phyloP scores from a whole-genome alignment of 345 rosid genomes.

The Nasturtium officinale region DNA sequence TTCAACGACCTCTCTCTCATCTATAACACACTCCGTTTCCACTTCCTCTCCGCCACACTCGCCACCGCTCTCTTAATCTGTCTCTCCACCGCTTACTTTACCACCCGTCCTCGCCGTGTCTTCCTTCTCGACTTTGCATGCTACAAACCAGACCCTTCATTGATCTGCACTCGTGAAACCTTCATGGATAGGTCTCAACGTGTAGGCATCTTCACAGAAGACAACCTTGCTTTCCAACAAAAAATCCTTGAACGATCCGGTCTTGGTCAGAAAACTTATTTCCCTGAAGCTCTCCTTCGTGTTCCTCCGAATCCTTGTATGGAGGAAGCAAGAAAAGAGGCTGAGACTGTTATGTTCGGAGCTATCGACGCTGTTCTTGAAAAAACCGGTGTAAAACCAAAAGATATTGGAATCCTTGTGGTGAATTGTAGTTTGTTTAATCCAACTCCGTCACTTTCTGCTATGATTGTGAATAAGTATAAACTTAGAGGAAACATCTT shows the following conservation, averaged over 20 bases:
- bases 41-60: conserved; percentile 54
- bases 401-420: conserved; percentile 53
- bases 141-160: conserved; percentile 66
- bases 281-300: conserved; percentile 64
- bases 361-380: conserved; percentile 53
- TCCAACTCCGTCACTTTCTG: conserved; percentile 57
- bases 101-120: conserved; percentile 66
- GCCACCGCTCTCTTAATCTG: conserved; percentile 56
- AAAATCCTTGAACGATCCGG: conserved; percentile 85
- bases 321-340: conserved; percentile 54
- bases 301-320: conserved; percentile 50
- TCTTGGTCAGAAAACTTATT: conserved; percentile 72
- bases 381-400: conserved; percentile 52
- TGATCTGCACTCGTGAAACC: conserved; percentile 56
- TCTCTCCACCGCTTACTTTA: conserved; percentile 70
- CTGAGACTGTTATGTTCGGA: conserved; percentile 52
- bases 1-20: conserved; percentile 49
- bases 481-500: conserved; percentile 53
- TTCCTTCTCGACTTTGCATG: conserved; percentile 77
- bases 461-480: conserved; percentile 52
- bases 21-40: conserved; percentile 56
- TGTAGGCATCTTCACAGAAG: conserved; percentile 57
- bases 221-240: conserved; percentile 71
- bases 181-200: conserved; percentile 61
- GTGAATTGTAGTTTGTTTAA: conserved; percentile 58